Evolutionary conservation across 2,329 filamentous ascomycete species (phyloP).

Genomic region (Diaporthe batatas): DNA sequence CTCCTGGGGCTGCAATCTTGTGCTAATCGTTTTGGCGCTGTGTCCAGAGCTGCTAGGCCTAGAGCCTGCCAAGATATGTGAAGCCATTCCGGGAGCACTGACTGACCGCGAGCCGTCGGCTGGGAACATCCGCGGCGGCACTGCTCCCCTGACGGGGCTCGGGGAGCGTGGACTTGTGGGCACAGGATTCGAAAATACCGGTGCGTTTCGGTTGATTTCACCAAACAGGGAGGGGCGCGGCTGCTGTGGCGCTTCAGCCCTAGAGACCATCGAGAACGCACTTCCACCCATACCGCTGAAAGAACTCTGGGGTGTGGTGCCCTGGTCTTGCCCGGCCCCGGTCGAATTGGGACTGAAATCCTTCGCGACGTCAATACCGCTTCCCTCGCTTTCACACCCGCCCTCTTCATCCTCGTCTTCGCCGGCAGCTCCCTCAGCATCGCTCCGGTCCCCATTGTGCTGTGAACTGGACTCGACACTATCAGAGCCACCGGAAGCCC

Average conservation of each 20-base stretch:
- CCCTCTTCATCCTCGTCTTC: conserved; percentile 63
- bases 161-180: conserved; percentile 77
- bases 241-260: conserved; percentile 59
- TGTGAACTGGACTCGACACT: conserved; percentile 44
- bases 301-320: conserved; percentile 70
- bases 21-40: conserved; percentile 56
- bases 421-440: conserved; percentile 52
- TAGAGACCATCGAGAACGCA: conserved; percentile 61
- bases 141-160: conserved; percentile 74
- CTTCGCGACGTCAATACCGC: conserved; percentile 74
- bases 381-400: conserved; percentile 66
- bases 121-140: conserved; percentile 64
- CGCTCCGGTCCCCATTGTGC: conserved; percentile 48
- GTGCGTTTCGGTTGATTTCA: conserved; percentile 63
- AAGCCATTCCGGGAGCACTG: conserved; percentile 71
- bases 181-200: conserved; percentile 67
- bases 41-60: conserved; percentile 47
- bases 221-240: conserved; percentile 64
- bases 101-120: conserved; percentile 68
- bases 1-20: conserved; percentile 55
- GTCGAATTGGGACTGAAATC: conserved; percentile 69
- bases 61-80: conserved; percentile 62
- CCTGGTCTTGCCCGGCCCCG: conserved; percentile 60
- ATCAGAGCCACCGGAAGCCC: conserved; percentile 55
- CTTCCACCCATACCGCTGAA: conserved; percentile 65